A percentile compares a stretch with the other conserved stretches of the same genome.
Evolutionary conservation across 1,284 basidiomycete species (phyloP).

Genomic region (Rhizoctonia solani): DNA sequence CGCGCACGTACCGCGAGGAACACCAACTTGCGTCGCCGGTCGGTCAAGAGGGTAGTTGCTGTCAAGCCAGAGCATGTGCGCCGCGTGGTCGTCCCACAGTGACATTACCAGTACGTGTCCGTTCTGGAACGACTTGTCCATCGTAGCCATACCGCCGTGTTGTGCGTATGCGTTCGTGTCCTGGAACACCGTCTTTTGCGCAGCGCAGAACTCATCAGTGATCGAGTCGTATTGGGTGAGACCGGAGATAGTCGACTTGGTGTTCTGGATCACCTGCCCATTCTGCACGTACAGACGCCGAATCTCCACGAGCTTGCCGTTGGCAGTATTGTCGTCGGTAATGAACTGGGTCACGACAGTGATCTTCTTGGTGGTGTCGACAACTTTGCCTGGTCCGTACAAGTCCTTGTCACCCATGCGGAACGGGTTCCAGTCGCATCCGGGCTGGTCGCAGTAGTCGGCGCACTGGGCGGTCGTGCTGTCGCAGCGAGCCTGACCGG

Average conservation of each 20-base stretch:
- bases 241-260: too few relatives aligned
- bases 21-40: slow-evolving; percentile 52
- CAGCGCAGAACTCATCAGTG: slow-evolving; percentile 51
- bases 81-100: slow-evolving; percentile 48
- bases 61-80: too few relatives aligned
- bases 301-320: slow-evolving; percentile 55
- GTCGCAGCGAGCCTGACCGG: too few relatives aligned
- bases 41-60: slow-evolving; percentile 54
- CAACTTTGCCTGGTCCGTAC: slow-evolving; percentile 53
- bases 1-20: slow-evolving; percentile 55
- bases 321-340: slow-evolving; percentile 52
- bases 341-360: slow-evolving; percentile 63
- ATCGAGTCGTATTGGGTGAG: background rate
- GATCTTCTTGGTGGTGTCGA: slow-evolving; percentile 55
- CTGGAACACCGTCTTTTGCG: slow-evolving; percentile 50
- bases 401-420: slow-evolving; percentile 56
- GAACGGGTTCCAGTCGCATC: too few relatives aligned
- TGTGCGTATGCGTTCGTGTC: slow-evolving; percentile 54
- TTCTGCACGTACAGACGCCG: slow-evolving; percentile 59
- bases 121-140: slow-evolving; percentile 52
- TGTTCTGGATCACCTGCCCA: slow-evolving; percentile 55
- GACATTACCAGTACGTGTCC: slow-evolving; percentile 57
- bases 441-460: too few relatives aligned
- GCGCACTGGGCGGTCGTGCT: too few relatives aligned
- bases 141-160: slow-evolving; percentile 52